Conservation (phyloP, 345 rosid species). For the Zanthoxylum bungeanum region DNA sequence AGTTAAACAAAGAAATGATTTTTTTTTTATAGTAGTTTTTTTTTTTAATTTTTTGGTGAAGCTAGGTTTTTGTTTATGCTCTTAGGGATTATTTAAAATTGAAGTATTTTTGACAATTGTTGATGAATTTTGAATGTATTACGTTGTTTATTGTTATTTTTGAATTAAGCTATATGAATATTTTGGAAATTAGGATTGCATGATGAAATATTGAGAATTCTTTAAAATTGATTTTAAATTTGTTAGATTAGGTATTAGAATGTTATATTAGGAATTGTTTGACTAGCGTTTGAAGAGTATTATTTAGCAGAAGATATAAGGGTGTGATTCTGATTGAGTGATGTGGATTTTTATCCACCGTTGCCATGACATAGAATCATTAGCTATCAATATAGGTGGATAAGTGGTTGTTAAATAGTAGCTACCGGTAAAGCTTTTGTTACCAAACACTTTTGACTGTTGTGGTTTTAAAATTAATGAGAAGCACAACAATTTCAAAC, state of each 20-base stretch:
- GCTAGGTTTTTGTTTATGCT: not conserved
- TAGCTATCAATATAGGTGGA: too few species aligned
- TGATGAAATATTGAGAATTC: not conserved
- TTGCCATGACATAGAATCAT: too few species aligned
- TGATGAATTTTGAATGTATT: not conserved
- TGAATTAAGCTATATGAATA: too few species aligned
- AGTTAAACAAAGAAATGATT: too few species aligned
- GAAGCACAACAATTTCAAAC: too few species aligned
- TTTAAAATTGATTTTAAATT: not conserved
- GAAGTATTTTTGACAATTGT: not conserved
- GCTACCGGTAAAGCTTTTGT: too few species aligned
- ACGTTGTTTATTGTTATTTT: not conserved
- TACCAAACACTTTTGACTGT: too few species aligned
- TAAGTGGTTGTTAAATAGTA: too few species aligned
- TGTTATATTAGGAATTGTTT: not conserved
- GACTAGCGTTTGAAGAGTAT: not conserved
- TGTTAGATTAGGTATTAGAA: not conserved
- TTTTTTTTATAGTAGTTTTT: too few species aligned
- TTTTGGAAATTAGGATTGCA: not conserved
- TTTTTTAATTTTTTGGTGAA: not conserved
- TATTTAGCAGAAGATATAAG: not conserved
- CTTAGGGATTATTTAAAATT: not conserved
- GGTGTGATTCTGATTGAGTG: too few species aligned
- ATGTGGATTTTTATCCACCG: too few species aligned
- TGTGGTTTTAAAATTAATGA: too few species aligned